Evolutionary conservation across 805 yeast genomes (phyloP).

Genomic region (Scheffersomyces amazonensis): DNA sequence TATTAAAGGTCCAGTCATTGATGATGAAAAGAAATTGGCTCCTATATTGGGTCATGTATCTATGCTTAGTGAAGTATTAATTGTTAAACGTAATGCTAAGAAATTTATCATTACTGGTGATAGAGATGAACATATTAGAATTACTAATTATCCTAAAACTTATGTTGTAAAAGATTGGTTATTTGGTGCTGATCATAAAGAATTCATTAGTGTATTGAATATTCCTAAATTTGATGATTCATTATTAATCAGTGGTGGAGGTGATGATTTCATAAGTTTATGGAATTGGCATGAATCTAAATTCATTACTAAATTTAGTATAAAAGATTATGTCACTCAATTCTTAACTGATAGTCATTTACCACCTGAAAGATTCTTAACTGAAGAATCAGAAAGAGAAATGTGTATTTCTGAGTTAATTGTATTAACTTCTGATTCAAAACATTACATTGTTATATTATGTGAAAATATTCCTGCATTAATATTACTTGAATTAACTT

Average conservation of each 20-base stretch:
- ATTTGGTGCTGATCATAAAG: conserved; percentile 68
- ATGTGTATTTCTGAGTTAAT: conserved; percentile 40
- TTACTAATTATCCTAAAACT: conserved; percentile 75
- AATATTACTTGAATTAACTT: conserved; percentile 30
- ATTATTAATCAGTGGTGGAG: conserved; percentile 81
- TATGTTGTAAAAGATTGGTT: conserved; percentile 78
- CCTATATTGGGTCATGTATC: conserved; percentile 96
- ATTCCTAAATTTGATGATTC: conserved; percentile 51
- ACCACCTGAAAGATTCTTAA: conserved; percentile 64
- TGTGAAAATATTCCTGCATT: conserved; percentile 52
- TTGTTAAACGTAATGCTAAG: conserved; percentile 37
- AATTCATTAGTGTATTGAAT: conserved; percentile 70
- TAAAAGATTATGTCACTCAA: conserved; percentile 35
- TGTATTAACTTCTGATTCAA: conserved; percentile 1
- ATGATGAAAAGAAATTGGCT: conserved; percentile 41
- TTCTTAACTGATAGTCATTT: conserved; percentile 55
- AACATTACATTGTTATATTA: conserved; percentile 36
- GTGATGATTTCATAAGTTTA: conserved; percentile 67
- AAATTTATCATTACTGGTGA: conserved; percentile 74
- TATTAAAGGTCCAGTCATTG: conserved; percentile 33
- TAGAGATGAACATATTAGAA: conserved; percentile 92
- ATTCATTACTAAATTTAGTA: conserved; percentile 47
- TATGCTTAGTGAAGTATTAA: conserved; percentile 78
- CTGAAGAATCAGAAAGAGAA: conserved; percentile 49
- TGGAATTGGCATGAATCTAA: conserved; percentile 74